A percentile compares a stretch with the other conserved stretches of the same genome.
phyloP scores from a whole-genome alignment of 805 yeast genomes.

The Scheffersomyces amazonensis region DNA sequence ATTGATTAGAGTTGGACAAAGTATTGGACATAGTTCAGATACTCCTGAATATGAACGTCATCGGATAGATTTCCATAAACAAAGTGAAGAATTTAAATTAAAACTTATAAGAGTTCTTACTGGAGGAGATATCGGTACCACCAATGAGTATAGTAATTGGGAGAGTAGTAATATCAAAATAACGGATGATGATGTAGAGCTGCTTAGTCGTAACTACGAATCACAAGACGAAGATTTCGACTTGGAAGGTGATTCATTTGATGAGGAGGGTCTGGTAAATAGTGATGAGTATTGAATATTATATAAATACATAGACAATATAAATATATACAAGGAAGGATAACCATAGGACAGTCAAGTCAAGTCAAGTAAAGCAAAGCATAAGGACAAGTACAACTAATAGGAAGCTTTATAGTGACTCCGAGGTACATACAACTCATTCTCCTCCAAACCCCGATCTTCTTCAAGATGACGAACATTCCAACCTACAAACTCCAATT shows the following conservation, averaged over 20 bases:
- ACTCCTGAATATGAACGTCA: conserved; percentile 48
- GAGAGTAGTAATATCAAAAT: conserved; percentile 29
- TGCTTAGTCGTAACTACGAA: conserved; percentile 4
- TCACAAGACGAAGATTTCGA: conserved; percentile 9
- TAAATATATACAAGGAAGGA: too few species aligned
- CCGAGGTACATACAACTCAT: conserved; percentile 26
- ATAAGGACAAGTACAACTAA: too few species aligned
- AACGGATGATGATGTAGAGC: conserved; percentile 13
- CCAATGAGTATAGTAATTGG: conserved; percentile 34
- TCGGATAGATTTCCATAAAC: conserved; percentile 43
- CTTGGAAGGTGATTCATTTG: conserved; percentile 12
- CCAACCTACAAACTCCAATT: conserved; percentile 34
- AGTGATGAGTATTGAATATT: neutral
- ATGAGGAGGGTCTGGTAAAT: conserved; percentile 14
- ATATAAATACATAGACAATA: neutral
- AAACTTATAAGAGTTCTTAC: conserved; percentile 57
- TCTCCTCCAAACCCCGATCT: conserved; percentile 21
- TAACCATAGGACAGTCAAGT: too few species aligned
- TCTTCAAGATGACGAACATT: conserved; percentile 30
- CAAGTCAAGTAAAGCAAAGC: too few species aligned
- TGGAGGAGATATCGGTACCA: conserved; percentile 45
- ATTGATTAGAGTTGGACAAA: conserved; percentile 84
- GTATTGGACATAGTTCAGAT: conserved; percentile 71
- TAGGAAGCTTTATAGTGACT: conserved; percentile 10
- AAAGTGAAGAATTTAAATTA: conserved; percentile 44